These are phyloP conservation scores for Phialocephala sp. DNA, from an alignment of 2,329 filamentous ascomycete species.

Conservation along the genomic window DNA sequence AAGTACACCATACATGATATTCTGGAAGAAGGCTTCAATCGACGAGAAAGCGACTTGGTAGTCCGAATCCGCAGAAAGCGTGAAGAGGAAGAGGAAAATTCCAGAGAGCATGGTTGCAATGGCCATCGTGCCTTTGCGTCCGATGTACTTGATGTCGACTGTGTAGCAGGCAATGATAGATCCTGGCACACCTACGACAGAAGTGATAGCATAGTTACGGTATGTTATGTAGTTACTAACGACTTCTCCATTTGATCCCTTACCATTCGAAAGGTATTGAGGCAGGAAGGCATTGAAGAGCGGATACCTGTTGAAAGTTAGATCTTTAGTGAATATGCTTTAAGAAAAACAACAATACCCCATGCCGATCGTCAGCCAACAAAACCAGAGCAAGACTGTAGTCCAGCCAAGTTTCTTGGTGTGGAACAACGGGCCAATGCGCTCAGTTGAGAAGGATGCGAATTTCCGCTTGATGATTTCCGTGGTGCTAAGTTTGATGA, in stretches of 20 bases:
- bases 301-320: too few species aligned
- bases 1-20: conserved; percentile 73
- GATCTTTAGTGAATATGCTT: too few species aligned
- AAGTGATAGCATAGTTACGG: conserved; percentile 83
- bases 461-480: conserved; percentile 52
- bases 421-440: conserved; percentile 69
- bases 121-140: conserved; percentile 75
- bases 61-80: conserved; percentile 58
- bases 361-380: conserved; percentile 84
- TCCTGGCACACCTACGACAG: conserved; percentile 77
- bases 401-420: conserved; percentile 57
- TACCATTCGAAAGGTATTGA: conserved; percentile 74
- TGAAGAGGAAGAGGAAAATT: conserved; percentile 73
- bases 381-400: conserved; percentile 72
- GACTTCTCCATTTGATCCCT: conserved; percentile 40
- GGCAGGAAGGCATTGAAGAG: conserved; percentile 92
- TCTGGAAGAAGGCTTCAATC: conserved; percentile 73
- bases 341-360: too few species aligned
- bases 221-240: conserved; percentile 61
- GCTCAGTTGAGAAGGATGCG: conserved; percentile 68
- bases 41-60: conserved; percentile 70
- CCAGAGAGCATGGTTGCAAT: conserved; percentile 70
- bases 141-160: conserved; percentile 68
- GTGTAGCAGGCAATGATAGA: conserved; percentile 76
- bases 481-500: conserved; percentile 22